Base-by-base conservation (phyloP, 805 yeast species). In the Hyphopichia homilentoma region DNA sequence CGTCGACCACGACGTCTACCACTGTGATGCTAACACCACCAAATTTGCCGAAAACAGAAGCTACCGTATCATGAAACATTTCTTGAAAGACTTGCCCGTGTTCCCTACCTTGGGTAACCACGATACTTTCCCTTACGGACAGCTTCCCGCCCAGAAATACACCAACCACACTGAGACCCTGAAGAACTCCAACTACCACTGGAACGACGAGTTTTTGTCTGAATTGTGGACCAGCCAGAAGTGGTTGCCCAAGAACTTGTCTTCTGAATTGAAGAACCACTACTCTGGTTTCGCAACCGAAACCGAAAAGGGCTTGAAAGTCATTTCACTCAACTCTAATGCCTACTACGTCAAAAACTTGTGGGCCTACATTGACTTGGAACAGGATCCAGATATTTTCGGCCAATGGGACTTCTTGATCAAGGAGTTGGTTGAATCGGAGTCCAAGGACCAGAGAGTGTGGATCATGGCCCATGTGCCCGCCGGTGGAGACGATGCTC, bases 391-490 rank as follows among this genome's bases (percentile, higher is more conserved):
- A 7, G 86, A 81, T 44, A 63, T 72, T 16, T 79, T 79, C 47
- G 87, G 86, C 2, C 76, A 73, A 43, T 64, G 81, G 60, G 57
- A 71, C 42, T 82, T 79, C 50, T 55, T 81, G 39, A 69, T 77
- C 30, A 69, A 74, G 33, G 87, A 82, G 57, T 61, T 81, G 32
- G 52, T 71, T n/a, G 80, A 69, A 30, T 68, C 81, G 41, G 88
- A 81, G 54, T 36, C 45, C 21, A 61, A 60, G 6, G 75, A 73
- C 30, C 77, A 79, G 53, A 63, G 82, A 46, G 88, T 78, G n/a
- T 81, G 88, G 88, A 66, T 81, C 36, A 65, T 79, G 44, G 77
- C 83, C 14, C 88, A 81, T 51, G 75, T 81, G 34, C 86, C 89
- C 27, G 58, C 71, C 16, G 64, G 72, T n/a, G 68, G 60, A 40